phyloP scores from a whole-genome alignment of 1,284 basidiomycete species.

The Irpex sp. region DNA sequence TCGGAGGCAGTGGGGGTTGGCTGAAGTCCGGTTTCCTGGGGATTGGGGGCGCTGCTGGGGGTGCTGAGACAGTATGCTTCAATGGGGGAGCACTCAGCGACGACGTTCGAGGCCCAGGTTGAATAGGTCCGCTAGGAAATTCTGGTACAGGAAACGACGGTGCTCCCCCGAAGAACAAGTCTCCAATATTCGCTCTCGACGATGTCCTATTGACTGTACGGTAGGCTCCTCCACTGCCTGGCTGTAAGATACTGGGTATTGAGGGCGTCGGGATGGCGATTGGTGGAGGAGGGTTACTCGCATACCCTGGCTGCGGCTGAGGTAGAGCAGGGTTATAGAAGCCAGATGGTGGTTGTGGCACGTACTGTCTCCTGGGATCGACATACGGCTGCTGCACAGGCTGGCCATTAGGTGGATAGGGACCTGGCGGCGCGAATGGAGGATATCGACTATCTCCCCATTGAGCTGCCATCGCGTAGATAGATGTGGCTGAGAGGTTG shows the following conservation, averaged over 20 bases:
- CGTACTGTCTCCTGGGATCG: conserved; percentile 8
- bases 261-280: conserved; percentile 8
- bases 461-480: conserved; percentile 4
- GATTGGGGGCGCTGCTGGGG: conserved; percentile 29
- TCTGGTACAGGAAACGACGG: conserved; percentile 11
- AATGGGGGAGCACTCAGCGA: conserved; percentile 5
- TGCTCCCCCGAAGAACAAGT: conserved; percentile 12
- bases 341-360: conserved; percentile 13
- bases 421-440: conserved; percentile 2
- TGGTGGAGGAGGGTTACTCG: conserved; percentile 2
- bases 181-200: conserved; percentile 14
- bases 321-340: conserved; percentile 23
- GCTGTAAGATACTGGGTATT: conserved; percentile 16
- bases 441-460: conserved; percentile 13
- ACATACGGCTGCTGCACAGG: conserved; percentile 4
- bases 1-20: conserved; percentile 23
- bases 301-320: conserved; percentile 1
- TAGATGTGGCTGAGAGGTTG: background rate
- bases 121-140: background rate
- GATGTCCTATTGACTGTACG: background rate
- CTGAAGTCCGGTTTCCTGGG: conserved; percentile 20
- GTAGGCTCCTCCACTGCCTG: conserved; percentile 9
- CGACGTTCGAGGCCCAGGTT: background rate
- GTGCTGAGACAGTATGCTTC: conserved; percentile 11
- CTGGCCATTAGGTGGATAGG: conserved; percentile 1